Percentiles rank a stretch among this genome's conserved stretches.
phyloP scores from a whole-genome alignment of 345 rosid species.

The Hirschfeldia incana region DNA sequence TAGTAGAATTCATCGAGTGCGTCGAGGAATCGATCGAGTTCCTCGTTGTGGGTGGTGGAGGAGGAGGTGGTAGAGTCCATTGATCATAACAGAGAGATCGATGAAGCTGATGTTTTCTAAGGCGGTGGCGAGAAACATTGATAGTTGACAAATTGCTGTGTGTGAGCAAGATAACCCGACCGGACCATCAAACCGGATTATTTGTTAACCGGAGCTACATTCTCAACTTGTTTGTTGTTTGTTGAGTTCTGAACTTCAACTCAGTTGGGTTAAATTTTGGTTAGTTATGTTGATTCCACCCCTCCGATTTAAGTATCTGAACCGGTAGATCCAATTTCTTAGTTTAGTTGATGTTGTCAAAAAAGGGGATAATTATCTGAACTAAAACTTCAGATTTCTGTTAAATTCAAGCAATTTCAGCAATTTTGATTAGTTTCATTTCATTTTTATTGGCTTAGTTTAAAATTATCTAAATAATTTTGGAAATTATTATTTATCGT shows the following conservation, averaged over 20 bases:
- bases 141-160: constrained; percentile 22
- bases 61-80: constrained; percentile 30
- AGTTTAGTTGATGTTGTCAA: no score
- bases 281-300: no score
- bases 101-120: not conserved
- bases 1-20: constrained; percentile 58
- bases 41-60: not conserved
- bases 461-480: no score
- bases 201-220: not conserved
- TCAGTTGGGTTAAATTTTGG: no score
- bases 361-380: no score
- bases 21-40: constrained; percentile 48
- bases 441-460: not conserved
- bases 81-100: not conserved
- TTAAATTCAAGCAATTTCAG: no score
- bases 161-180: not conserved
- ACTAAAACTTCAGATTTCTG: not conserved
- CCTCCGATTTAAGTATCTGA: no score
- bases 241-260: no score
- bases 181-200: not conserved
- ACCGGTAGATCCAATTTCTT: no score
- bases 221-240: no score
- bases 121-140: constrained; percentile 26
- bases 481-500: no score
- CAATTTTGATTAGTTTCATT: no score